phyloP scores from a whole-genome alignment of 2,329 filamentous ascomycete species.

The Paecilomyces formosus region DNA sequence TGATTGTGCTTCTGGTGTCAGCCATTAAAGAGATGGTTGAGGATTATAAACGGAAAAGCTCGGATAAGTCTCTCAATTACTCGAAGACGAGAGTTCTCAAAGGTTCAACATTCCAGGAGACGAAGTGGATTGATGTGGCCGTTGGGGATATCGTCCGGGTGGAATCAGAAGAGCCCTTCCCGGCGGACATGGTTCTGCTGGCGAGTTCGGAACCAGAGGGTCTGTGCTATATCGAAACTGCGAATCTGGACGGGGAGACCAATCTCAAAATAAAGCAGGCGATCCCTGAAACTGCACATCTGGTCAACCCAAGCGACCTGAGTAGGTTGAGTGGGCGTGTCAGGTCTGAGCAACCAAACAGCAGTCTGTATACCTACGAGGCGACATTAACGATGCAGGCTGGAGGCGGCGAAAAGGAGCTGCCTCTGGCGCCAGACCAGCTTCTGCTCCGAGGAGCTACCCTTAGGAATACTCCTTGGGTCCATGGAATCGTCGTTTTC shows the following conservation, averaged over 20 bases:
- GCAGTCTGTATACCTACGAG: conserved; percentile 96
- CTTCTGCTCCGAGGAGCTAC: conserved; percentile 88
- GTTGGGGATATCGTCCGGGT: conserved; percentile 92
- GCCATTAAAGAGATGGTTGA: conserved; percentile 91
- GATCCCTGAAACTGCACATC: conserved; percentile 78
- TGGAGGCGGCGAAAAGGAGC: conserved; percentile 86
- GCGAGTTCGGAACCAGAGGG: conserved; percentile 96
- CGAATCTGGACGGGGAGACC: conserved; percentile 94
- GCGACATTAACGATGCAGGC: conserved; percentile 86
- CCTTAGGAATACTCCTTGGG: conserved; percentile 91
- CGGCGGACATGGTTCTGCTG: conserved; percentile 83
- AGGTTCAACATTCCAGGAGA: conserved; percentile 76
- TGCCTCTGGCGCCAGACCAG: conserved; percentile 85
- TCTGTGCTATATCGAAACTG: conserved; percentile 96
- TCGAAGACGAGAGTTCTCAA: conserved; percentile 77
- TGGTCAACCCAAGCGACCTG: conserved; percentile 81
- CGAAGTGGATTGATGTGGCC: conserved; percentile 87
- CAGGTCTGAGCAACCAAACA: conserved; percentile 95
- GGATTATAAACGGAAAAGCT: conserved; percentile 81
- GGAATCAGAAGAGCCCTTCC: conserved; percentile 90
- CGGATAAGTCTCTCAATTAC: conserved; percentile 79
- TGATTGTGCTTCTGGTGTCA: conserved; percentile 86
- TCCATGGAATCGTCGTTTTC: conserved; percentile 93
- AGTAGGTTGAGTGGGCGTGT: conserved; percentile 78
- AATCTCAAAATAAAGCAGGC: conserved; percentile 99